These are phyloP conservation scores for Camellia lanceoleosa DNA, from an alignment of 148 eudicot species.

Conservation along the genomic window DNA sequence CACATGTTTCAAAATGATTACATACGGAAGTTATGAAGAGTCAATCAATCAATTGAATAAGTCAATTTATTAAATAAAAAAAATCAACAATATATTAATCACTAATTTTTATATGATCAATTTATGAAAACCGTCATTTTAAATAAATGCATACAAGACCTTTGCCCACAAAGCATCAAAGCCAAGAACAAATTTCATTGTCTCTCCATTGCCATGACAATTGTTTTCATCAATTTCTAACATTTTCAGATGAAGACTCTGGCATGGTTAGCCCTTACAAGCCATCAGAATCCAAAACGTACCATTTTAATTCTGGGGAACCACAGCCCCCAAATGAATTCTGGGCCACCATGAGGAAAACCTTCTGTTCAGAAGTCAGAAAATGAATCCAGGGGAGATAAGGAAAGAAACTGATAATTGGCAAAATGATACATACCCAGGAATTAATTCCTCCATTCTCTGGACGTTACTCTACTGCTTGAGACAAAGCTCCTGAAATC, in stretches of 20 bases:
- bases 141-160: not conserved
- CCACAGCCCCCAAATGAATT: constrained; percentile 6
- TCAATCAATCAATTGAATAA: no score
- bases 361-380: not conserved
- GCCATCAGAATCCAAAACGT: constrained; percentile 9
- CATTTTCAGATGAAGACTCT: not conserved
- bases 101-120: no score
- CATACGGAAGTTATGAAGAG: no score
- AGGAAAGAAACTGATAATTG: not conserved
- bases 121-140: not conserved
- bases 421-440: not conserved
- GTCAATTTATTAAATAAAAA: no score
- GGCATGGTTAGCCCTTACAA: not conserved
- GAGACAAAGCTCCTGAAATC: constrained; percentile 64
- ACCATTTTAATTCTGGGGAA: constrained; percentile 6
- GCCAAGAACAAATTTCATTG: not conserved
- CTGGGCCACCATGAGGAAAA: not conserved
- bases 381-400: not conserved
- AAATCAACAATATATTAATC: no score
- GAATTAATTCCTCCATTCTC: constrained; percentile 1
- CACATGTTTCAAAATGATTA: no score
- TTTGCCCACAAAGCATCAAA: not conserved
- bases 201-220: not conserved
- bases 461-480: constrained; percentile 12
- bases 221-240: not conserved